Evolutionary conservation across 208 protist genomes (phyloP), one percentile per base, ranked within the genome.

Genomic region (Lotmaria passim): DNA sequence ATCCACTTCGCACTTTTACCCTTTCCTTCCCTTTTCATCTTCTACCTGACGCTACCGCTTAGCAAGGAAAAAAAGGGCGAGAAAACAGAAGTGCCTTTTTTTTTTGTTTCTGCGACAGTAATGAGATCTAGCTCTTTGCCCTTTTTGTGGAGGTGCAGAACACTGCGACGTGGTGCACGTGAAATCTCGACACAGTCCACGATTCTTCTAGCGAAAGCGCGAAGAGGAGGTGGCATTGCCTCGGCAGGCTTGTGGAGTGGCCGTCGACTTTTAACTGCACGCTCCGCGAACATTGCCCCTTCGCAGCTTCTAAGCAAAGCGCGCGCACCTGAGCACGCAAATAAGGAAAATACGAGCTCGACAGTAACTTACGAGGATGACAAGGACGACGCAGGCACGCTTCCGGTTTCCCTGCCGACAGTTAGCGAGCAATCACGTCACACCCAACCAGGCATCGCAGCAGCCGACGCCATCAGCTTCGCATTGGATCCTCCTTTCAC

Each of bases 401-500:
- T 6, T 26, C 52, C 2, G 28, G n/a, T 26, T 5, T 34, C 1
- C 24, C n/a, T n/a, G n/a, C n/a, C n/a, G n/a, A n/a, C n/a, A n/a
- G n/a, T n/a, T n/a, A n/a, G n/a, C n/a, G n/a, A n/a, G n/a, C n/a
- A n/a, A n/a, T n/a, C n/a, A n/a, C n/a, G n/a, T n/a, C n/a, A n/a
- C n/a, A n/a, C n/a, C n/a, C n/a, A n/a, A n/a, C n/a, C n/a, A n/a
- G n/a, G n/a, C n/a, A n/a, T n/a, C n/a, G n/a, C n/a, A n/a, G n/a
- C n/a, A n/a, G n/a, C n/a, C n/a, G n/a, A n/a, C n/a, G n/a, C 14
- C 30, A 26, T 17, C 0, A 26, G 24, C 31, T 77, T 77, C 17
- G 30, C 30, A 8, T 69, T 90, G 6, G 81, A 90, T 53, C 76
- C 81, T 12, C 85, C 85, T 31, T 90, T 87, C 56, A 83, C 81